phyloP scores from a whole-genome alignment of 352 stramenopile genomes.

The Globisporangium spiculum region DNA sequence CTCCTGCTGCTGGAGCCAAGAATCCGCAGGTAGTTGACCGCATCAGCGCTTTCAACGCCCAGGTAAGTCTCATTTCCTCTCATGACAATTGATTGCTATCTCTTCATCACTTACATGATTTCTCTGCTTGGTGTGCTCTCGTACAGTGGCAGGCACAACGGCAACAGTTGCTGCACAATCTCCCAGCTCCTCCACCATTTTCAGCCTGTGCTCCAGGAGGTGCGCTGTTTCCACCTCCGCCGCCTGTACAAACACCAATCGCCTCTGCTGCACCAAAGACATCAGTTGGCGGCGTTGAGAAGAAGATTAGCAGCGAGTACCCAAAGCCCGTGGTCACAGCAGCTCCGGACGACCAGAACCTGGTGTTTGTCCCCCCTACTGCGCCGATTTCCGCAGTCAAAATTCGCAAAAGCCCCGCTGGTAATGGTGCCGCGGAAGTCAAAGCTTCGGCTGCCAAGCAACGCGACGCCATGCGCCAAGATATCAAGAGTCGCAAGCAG shows the following conservation, averaged over 20 bases:
- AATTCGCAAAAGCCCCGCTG: background rate
- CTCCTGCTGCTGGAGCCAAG: slow-evolving; percentile 1
- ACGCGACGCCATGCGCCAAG: slow-evolving; percentile 24
- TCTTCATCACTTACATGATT: background rate
- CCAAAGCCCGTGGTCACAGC: slow-evolving; percentile 14
- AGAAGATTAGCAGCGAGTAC: slow-evolving; percentile 8
- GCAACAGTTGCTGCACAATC: slow-evolving; percentile 31
- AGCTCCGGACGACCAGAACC: background rate
- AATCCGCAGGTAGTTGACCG: slow-evolving; percentile 24
- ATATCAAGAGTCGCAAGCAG: slow-evolving; percentile 44
- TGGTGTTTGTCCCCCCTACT: slow-evolving; percentile 8
- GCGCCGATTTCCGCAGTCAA: background rate
- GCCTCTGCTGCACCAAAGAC: slow-evolving; percentile 11
- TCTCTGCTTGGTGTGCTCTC: background rate
- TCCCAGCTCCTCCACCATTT: slow-evolving; percentile 20
- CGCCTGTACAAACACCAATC: slow-evolving; percentile 13
- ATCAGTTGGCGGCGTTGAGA: background rate
- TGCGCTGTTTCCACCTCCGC: slow-evolving; percentile 11
- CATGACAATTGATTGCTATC: too few relatives aligned
- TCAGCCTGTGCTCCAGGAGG: background rate
- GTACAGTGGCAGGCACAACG: slow-evolving; percentile 45
- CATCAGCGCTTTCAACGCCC: slow-evolving; percentile 56
- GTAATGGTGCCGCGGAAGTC: background rate
- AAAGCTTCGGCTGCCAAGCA: slow-evolving; percentile 15
- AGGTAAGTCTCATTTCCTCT: slow-evolving; percentile 24